A percentile compares a stretch with the other conserved stretches of the same genome.
phyloP scores from a whole-genome alignment of 2,329 filamentous ascomycete species.

The Fusarium annulatum region DNA sequence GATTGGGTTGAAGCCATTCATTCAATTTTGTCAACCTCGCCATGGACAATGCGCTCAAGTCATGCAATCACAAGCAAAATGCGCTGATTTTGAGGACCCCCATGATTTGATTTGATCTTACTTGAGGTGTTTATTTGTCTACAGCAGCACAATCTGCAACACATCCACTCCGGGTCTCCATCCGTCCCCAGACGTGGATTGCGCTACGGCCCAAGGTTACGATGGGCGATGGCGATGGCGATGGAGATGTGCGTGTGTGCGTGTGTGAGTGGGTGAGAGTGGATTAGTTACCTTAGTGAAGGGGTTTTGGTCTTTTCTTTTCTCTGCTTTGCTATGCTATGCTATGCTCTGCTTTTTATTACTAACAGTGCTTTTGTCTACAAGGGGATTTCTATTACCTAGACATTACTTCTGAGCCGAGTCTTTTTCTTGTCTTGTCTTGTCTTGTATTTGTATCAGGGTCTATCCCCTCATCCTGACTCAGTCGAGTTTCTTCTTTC shows the following conservation, averaged over 20 bases:
- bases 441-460: conserved; percentile 26
- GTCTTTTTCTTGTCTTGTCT: not conserved
- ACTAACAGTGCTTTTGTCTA: conserved; percentile 21
- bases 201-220: conserved; percentile 19
- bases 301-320: conserved; percentile 10
- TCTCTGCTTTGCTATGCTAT: not conserved
- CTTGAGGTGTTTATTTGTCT: conserved; percentile 8
- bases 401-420: conserved; percentile 14
- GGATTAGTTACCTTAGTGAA: conserved; percentile 8
- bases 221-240: conserved; percentile 7
- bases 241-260: conserved; percentile 2
- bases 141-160: not conserved
- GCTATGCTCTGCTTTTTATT: not conserved
- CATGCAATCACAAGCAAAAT: conserved; percentile 42
- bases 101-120: conserved; percentile 16
- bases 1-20: conserved; percentile 27
- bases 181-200: conserved; percentile 43
- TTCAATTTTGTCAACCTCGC: conserved; percentile 26
- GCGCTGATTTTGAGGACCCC: conserved; percentile 39
- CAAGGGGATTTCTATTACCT: conserved; percentile 17
- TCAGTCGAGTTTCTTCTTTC: not conserved
- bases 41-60: conserved; percentile 35
- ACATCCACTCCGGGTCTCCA: conserved; percentile 38
- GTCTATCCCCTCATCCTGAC: conserved; percentile 2
- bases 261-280: conserved; percentile 26